Evolutionary conservation across 306 rosid genomes (phyloP).

Genomic region (Aeschynomene evenia): DNA sequence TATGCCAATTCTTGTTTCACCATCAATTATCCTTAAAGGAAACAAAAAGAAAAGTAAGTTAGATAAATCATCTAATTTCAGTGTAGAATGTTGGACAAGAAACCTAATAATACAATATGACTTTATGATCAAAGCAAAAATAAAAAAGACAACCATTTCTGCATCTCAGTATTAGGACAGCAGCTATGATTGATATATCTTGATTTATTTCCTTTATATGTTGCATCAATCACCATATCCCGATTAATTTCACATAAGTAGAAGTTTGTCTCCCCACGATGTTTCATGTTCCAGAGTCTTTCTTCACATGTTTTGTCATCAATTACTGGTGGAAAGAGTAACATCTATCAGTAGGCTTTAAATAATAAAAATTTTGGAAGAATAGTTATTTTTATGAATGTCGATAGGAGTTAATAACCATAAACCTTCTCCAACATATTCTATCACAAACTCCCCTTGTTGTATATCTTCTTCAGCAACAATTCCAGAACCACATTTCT

Average conservation of each 20-base stretch:
- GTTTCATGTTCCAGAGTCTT: slow-evolving; percentile 98
- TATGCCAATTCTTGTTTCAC: slow-evolving; percentile 95
- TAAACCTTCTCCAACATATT: slow-evolving; percentile 98
- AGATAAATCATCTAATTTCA: slow-evolving; percentile 16
- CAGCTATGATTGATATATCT: slow-evolving; percentile 97
- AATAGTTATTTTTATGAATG: not conserved
- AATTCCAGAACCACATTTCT: slow-evolving; percentile 93
- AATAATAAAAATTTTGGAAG: not conserved
- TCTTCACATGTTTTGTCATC: slow-evolving; percentile 94
- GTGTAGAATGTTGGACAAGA: slow-evolving; percentile 10
- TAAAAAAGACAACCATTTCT: slow-evolving; percentile 76
- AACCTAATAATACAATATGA: slow-evolving; percentile 7
- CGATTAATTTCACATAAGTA: slow-evolving; percentile 93
- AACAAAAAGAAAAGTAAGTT: slow-evolving; percentile 15
- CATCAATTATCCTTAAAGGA: slow-evolving; percentile 80
- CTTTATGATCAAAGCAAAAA: slow-evolving; percentile 34
- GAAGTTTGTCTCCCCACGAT: slow-evolving; percentile 93
- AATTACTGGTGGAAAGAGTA: slow-evolving; percentile 57
- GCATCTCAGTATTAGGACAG: slow-evolving; percentile 99
- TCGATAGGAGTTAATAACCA: not conserved
- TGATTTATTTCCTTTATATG: slow-evolving; percentile 94
- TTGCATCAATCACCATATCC: slow-evolving; percentile 99
- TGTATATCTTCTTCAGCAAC: slow-evolving; percentile 87
- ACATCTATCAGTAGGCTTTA: slow-evolving; percentile 23
- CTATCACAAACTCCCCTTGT: slow-evolving; percentile 85